Base-by-base conservation (phyloP, 495 filamentous ascomycete species). In the Podospora anserina region DNA sequence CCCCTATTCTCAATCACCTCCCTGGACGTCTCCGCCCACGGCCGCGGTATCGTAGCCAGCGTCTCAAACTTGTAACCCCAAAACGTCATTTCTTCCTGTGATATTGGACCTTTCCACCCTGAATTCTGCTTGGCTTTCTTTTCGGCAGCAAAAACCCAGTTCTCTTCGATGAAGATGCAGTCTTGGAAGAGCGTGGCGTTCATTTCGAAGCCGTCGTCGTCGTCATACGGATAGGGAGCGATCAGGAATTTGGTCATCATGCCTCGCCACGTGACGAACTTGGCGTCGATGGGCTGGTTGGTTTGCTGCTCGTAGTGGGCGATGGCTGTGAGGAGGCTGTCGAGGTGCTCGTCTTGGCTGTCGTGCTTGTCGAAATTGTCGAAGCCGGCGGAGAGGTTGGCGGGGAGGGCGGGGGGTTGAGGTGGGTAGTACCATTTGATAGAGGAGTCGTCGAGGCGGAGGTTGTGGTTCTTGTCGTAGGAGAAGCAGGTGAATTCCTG, bases 221-320 rank as follows among this genome's bases (percentile, higher is more conserved):
- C 91, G 23, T 23, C 23, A 23, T 23, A 23, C 23, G 23, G 23
- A 77, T 89, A 97, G 6, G 93, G 92, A 2, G 89, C 83, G 2
- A 90, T 86, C 87, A 98, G 87, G 66, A 99, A 93, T 92, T 97
- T 99, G 66, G 95, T 98, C 91, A 99, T 92, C 92, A 99, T 97
- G 23, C 95, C 95, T 72, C 95, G 82, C 94, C 94, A 99, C 0
- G 94, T 97, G 60, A 98, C 85, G 58, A 99, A 76, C 68, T 97
- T 90, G 9, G 89, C 89, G 57, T 91, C 87, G 44, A 89, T 88
- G 74, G 81, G 88, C 72, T 87, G 85, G 11, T 84, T 85, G 5
- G 84, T 87, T 66, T 87, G 82, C 73, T 86, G 81, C 77, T 98
- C 95, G 49, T 90, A 80, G 54, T 83, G 84, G 23, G 87, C 82